Base-by-base conservation (phyloP, 345 rosid genomes). In the Brassica juncea region DNA sequence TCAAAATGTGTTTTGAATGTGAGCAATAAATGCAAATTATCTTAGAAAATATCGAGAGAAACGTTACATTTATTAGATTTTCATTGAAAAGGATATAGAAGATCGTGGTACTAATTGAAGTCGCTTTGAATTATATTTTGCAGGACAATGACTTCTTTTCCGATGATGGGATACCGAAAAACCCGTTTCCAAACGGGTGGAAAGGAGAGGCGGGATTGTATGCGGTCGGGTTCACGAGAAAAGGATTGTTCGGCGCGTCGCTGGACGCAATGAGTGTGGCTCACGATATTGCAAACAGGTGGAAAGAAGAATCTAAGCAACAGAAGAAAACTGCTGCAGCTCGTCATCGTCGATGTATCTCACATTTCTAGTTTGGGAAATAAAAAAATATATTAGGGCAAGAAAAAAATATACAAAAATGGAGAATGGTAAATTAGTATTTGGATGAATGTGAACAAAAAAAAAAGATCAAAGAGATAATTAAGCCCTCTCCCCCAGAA, bases 221-320 rank as follows among this genome's bases (percentile, higher is more conserved):
- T 77, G 97, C 97, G 55, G 98, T 88, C 15, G 98, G 98, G 76
- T 94, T 94, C 85, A 89, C 98, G 8, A 89, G 84, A 83, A 94
- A 89, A 87, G 98, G 93, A 9, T 84, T 94, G 66, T 88, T 94
- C n/a, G 98, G 98, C 62, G 94, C 93, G 35, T 88, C 94, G 3
- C 66, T 85, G 2, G 97, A 94, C 68, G 92, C 98, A 3, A 71
- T 83, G 55, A 88, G 82, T 65, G 88, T 92, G 4, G 92, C 94
- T 10, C 87, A 86, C 55, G 99, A 92, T 61, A 92, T 92, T 64
- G 85, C 94, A 34, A 83, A 72, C 27, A 81, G 82, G 70, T 94
- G 89, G 88, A 90, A 90, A 10, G 87, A 89, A 73, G 97, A 86
- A 84, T 92, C 89, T 54, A 87, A 82, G 78, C 94, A 94, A 78